Evolutionary conservation across 2,329 filamentous ascomycete species (phyloP), one percentile per base, ranked within the genome.

Genomic region (Fusarium austroafricanum): DNA sequence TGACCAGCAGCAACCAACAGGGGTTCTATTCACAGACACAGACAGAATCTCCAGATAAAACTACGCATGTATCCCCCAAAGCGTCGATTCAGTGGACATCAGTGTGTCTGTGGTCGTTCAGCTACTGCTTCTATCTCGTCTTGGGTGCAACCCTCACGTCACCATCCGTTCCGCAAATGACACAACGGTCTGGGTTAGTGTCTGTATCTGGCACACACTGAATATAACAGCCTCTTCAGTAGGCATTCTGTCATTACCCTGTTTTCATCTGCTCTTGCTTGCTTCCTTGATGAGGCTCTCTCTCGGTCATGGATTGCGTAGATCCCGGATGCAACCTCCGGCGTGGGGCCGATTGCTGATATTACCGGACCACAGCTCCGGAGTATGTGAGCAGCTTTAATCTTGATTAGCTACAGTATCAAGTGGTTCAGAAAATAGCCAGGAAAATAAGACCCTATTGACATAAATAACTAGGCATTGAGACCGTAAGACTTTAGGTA

Each of bases 251-350:
- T 18, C 14, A 5, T 35, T 35, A 35, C 51, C 63, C 50, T 66
- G 61, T 56, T 66, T 61, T 46, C 21, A 26, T 35, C 15, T 35
- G 33, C 21, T 17, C 23, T 44, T 31, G 33, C 35, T 40, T 56
- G 20, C 38, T 17, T 42, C 33, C 3, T 29, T 26, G 10, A 35
- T 67, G 63, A 67, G 62, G 56, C 62, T 67, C 62, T 35, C 62
- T 67, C 62, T 35, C 9, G 9, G 18, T 39, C 60, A 57, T 49
- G 62, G 63, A 63, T 67, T 39, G 6, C 23, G 37, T 65, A 45
- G 55, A 68, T 69, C 65, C 51, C 65, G 39, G 26, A n/a, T 51
- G 61, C 35, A 51, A 46, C 61, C 65, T 69, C 65, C 61, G 43
- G 10, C n/a, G 51, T 49, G 65, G 65, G 61, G 65, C 65, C 55